Percentiles rank a stretch among this genome's conserved stretches.
These are phyloP conservation scores for Fagopyrum homotropicum DNA, from an alignment of 148 eudicot genomes.

Conservation along the genomic window DNA sequence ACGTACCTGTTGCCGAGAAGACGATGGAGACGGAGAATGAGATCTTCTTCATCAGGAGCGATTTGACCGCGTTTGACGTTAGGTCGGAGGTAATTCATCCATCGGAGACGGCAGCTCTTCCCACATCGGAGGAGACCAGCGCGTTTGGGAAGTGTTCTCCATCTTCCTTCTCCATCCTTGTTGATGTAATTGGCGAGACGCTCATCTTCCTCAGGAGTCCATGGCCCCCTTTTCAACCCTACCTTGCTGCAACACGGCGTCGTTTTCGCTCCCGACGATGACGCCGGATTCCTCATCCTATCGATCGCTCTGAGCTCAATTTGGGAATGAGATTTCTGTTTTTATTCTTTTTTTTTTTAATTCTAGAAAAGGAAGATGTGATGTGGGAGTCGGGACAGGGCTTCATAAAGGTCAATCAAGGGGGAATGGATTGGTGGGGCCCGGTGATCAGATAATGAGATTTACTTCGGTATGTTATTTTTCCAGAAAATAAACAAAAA, in stretches of 20 bases:
- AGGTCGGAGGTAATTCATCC: slow-evolving; percentile 63
- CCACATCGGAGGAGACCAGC: slow-evolving; percentile 58
- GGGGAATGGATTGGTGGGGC: no score
- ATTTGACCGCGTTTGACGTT: slow-evolving; percentile 52
- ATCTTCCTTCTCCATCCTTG: slow-evolving; percentile 14
- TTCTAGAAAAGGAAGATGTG: neutral
- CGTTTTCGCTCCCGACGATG: neutral
- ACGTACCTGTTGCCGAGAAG: slow-evolving; percentile 55
- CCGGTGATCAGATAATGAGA: no score
- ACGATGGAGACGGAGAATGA: slow-evolving; percentile 61
- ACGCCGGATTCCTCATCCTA: slow-evolving; percentile 25
- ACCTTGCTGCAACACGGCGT: slow-evolving; percentile 32
- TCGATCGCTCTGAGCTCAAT: neutral
- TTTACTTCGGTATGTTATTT: no score
- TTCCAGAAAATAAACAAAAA: no score
- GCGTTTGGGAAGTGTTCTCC: slow-evolving; percentile 17
- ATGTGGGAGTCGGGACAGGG: neutral
- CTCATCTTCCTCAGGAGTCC: slow-evolving; percentile 61
- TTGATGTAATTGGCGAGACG: slow-evolving; percentile 25
- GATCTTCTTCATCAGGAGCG: slow-evolving; percentile 51
- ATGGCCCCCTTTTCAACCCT: slow-evolving; percentile 54
- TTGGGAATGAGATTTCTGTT: no score
- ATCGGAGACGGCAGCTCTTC: slow-evolving; percentile 58
- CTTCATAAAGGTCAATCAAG: no score
- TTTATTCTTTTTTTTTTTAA: neutral